These are phyloP conservation scores for Quercus aquifolioides DNA, from an alignment of 306 rosid genomes.

Conservation along the genomic window DNA sequence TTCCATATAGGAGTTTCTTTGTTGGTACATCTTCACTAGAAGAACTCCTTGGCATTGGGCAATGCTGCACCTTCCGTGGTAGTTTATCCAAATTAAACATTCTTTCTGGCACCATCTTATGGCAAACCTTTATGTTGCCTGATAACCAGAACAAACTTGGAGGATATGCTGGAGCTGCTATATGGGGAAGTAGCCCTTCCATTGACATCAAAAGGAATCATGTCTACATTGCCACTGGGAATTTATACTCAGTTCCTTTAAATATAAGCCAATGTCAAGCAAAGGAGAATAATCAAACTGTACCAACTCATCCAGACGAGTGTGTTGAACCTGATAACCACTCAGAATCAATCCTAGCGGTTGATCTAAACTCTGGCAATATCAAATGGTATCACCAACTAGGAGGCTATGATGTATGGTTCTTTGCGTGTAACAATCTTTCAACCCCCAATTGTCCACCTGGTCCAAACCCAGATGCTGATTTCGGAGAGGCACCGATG, in stretches of 20 bases:
- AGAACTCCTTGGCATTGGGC: conserved; percentile 22
- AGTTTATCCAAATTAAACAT: conserved; percentile 39
- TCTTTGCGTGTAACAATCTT: conserved; percentile 40
- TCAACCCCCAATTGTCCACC: conserved; percentile 49
- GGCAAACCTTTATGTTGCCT: conserved; percentile 61
- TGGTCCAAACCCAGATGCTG: conserved; percentile 47
- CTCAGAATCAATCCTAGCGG: conserved; percentile 56
- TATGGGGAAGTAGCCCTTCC: conserved; percentile 84
- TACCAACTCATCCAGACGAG: conserved; percentile 30
- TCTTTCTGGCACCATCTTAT: conserved; percentile 35
- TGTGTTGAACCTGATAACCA: conserved; percentile 62
- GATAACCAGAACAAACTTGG: conserved; percentile 34
- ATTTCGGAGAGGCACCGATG: conserved; percentile 66
- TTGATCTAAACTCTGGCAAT: conserved; percentile 49
- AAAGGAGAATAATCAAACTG: conserved; percentile 36
- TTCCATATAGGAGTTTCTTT: conserved; percentile 20
- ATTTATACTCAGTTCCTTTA: conserved; percentile 39
- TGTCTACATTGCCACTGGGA: too few species aligned
- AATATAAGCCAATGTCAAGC: conserved; percentile 43
- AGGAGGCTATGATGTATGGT: conserved; percentile 78
- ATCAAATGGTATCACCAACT: conserved; percentile 55
- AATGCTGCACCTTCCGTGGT: conserved; percentile 63
- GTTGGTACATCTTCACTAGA: conserved; percentile 49
- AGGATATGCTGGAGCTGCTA: conserved; percentile 56
- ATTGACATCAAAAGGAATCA: conserved; percentile 31